Evolutionary conservation across 768 basidiomycete species (phyloP).

Genomic region (Hygrophorus pudorinus): DNA sequence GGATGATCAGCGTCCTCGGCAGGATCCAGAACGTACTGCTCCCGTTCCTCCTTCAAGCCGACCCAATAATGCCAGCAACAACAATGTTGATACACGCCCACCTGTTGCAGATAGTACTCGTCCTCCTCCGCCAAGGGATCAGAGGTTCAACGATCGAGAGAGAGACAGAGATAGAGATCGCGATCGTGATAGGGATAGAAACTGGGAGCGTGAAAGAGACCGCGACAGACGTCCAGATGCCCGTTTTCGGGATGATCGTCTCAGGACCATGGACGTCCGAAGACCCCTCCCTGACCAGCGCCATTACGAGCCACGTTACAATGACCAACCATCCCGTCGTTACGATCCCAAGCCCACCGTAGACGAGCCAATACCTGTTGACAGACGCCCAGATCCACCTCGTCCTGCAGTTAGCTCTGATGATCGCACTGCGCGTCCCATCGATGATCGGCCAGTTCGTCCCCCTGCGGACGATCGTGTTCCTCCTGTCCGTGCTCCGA

Average conservation of each 20-base stretch:
- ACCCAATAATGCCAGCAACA: slow-evolving; percentile 2
- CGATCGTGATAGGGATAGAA: slow-evolving; percentile 21
- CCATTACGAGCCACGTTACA: slow-evolving; percentile 37
- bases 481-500: slow-evolving; percentile 12
- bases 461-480: slow-evolving; percentile 10
- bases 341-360: slow-evolving; percentile 12
- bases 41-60: slow-evolving; percentile 9
- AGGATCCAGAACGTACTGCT: slow-evolving; percentile 15
- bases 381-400: slow-evolving; percentile 20
- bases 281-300: slow-evolving; percentile 36
- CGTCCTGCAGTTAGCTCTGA: slow-evolving; percentile 10
- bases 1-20: slow-evolving; percentile 20
- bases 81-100: slow-evolving; percentile 8
- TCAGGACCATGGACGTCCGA: slow-evolving; percentile 20
- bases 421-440: slow-evolving; percentile 14
- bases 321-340: slow-evolving; percentile 15
- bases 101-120: slow-evolving; percentile 12
- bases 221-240: slow-evolving; percentile 28
- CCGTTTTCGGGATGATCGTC: slow-evolving; percentile 16
- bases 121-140: slow-evolving; percentile 18
- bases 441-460: slow-evolving; percentile 20
- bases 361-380: slow-evolving; percentile 15
- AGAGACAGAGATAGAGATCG: slow-evolving; percentile 29
- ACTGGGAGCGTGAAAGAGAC: slow-evolving; percentile 23
- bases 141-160: slow-evolving; percentile 23